Conservation (phyloP, 331 rosid genomes). For the Rosa hybrid region DNA sequence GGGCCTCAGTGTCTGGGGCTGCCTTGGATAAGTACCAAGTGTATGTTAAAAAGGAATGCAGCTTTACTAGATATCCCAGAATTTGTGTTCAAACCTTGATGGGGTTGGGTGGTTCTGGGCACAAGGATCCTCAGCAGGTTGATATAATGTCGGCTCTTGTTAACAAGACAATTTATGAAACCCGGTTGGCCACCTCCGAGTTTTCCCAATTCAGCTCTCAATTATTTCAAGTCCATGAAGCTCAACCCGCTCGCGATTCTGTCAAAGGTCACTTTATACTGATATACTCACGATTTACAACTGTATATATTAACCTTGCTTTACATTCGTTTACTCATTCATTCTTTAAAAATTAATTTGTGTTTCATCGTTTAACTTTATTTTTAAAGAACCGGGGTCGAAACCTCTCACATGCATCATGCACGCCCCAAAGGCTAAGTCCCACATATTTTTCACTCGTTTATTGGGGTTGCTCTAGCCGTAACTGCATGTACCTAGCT, state of each 20-base stretch:
- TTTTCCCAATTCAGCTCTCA: constrained; percentile 26
- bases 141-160: constrained; percentile 35
- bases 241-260: constrained; percentile 17
- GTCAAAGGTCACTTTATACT: background rate
- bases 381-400: too few species aligned
- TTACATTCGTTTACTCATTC: too few species aligned
- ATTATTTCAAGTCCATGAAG: constrained; percentile 9
- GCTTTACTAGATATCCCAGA: constrained; percentile 39
- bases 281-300: too few species aligned
- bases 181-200: constrained; percentile 29
- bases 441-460: too few species aligned
- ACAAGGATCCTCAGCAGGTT: constrained; percentile 15
- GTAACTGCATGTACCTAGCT: too few species aligned
- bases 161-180: constrained; percentile 38
- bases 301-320: too few species aligned
- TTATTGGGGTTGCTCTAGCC: too few species aligned
- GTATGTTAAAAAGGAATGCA: constrained; percentile 29
- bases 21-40: constrained; percentile 1
- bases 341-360: too few species aligned
- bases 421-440: too few species aligned
- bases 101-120: constrained; percentile 23
- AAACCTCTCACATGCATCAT: too few species aligned
- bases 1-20: constrained; percentile 20
- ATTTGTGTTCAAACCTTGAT: constrained; percentile 42
- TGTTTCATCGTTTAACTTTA: too few species aligned